Percentiles rank a stretch among this genome's conserved stretches.
Evolutionary conservation across 306 rosid genomes (phyloP).

Genomic region (Quercus ilex): DNA sequence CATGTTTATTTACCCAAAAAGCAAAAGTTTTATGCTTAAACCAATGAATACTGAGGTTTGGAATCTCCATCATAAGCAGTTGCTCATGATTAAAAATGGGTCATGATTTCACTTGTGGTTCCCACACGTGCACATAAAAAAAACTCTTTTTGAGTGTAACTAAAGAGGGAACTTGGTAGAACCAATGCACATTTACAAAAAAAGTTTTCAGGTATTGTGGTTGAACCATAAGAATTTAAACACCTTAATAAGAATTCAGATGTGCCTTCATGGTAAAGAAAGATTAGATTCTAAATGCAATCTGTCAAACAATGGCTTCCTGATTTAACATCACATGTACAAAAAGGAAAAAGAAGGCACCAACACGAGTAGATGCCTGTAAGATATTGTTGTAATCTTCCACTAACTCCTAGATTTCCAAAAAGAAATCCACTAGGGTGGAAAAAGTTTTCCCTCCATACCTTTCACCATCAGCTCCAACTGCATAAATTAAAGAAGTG

Average conservation of each 20-base stretch:
- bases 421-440: not conserved
- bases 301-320: not conserved
- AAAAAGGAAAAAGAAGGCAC: not conserved
- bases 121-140: not conserved
- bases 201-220: too few species aligned
- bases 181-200: too few species aligned
- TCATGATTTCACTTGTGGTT: not conserved
- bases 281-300: too few species aligned
- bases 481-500: not conserved
- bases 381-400: not conserved
- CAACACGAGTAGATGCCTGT: not conserved
- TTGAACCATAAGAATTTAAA: too few species aligned
- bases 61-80: not conserved
- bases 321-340: not conserved
- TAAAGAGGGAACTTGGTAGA: not conserved
- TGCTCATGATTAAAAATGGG: not conserved
- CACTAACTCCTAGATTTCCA: not conserved
- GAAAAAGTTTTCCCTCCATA: not conserved
- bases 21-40: not conserved
- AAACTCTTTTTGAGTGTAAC: not conserved
- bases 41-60: not conserved
- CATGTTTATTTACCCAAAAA: not conserved
- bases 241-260: too few species aligned
- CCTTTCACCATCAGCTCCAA: not conserved
- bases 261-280: too few species aligned